Evolutionary conservation across 768 basidiomycete species (phyloP).

Genomic region (Daedaleopsis sinensis): DNA sequence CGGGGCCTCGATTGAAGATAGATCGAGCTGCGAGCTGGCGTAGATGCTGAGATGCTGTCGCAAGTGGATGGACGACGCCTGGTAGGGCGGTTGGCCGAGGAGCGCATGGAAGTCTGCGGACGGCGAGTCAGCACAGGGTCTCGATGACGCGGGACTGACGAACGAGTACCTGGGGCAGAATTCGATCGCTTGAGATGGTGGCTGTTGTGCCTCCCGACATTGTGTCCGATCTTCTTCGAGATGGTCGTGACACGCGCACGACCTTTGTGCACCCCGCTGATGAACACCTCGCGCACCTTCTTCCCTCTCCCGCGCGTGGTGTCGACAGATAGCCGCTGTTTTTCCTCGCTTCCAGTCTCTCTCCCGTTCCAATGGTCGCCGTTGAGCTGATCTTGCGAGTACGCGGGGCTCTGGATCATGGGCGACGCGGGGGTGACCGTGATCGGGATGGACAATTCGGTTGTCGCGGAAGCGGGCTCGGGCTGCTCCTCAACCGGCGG

Average conservation of each 20-base stretch:
- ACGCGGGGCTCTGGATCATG: slow-evolving; percentile 25
- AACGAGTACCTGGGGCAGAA: slow-evolving; percentile 66
- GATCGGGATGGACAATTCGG: slow-evolving; percentile 43
- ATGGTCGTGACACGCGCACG: slow-evolving; percentile 75
- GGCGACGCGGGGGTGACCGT: slow-evolving; percentile 68
- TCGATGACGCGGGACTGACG: background rate
- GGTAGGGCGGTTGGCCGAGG: slow-evolving; percentile 64
- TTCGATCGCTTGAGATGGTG: slow-evolving; percentile 54
- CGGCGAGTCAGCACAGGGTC: background rate
- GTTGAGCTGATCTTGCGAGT: slow-evolving; percentile 10
- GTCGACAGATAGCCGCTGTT: slow-evolving; percentile 6
- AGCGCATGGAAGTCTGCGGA: slow-evolving; percentile 68
- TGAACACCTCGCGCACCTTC: slow-evolving; percentile 77
- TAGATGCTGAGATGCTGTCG: slow-evolving; percentile 50
- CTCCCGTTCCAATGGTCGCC: slow-evolving; percentile 8
- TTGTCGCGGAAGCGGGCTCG: slow-evolving; percentile 9
- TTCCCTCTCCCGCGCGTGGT: slow-evolving; percentile 53
- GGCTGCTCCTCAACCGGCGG: slow-evolving; percentile 14
- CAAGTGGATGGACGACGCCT: slow-evolving; percentile 85
- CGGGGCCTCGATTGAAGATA: slow-evolving; percentile 32
- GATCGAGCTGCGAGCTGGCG: slow-evolving; percentile 35
- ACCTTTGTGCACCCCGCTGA: slow-evolving; percentile 72
- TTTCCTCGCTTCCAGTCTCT: slow-evolving; percentile 1
- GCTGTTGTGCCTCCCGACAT: slow-evolving; percentile 57
- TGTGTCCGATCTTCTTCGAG: slow-evolving; percentile 75